Base-by-base conservation (phyloP, 2,329 filamentous ascomycete species). In the Calonectria hongkongensis region DNA sequence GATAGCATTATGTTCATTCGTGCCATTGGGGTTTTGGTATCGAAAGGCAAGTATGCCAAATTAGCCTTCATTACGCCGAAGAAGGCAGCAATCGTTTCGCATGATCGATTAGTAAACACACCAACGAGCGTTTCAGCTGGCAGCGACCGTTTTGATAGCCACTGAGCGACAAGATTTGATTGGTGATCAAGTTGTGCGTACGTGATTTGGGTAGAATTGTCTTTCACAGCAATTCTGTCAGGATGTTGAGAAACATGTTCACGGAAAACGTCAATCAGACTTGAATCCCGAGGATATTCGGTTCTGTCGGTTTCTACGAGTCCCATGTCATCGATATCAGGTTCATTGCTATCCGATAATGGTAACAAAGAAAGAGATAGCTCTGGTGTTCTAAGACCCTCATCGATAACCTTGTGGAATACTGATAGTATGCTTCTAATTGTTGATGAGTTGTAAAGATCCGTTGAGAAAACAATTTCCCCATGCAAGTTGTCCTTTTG, bases 161-260 rank as follows among this genome's bases (percentile, higher is more conserved):
- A 69, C 66, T 7, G 4, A 36, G 72, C 30, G 50, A 62, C n/a
- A 9, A 27, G 27, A 18, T 78, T 70, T 8, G 78, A 80, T 30
- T 68, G 43, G 4, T 64, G 3, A 36, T 78, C 73, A 0, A 80
- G 69, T 25, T 79, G 62, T 2, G 60, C 25, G 36, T 81, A 80
- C 0, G 79, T 80, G 0, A 80, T 63, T 4, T 73, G 50, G 0
- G 39, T 27, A 0, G 60, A 41, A 51, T 25, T 48, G n/a, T 48
- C 45, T 13, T 25, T 48, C 5, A 25, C 45, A 2, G 45, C 45
- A 21, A 48, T 21, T 25, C 45, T 21, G 1, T 48, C 45, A 25
- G 45, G 45, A 48, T 48, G 21, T 9, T 48, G 4, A 48, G n/a
- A 9, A 4, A 48, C 45, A 4, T 48, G n/a, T 48, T 12, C 3